Evolutionary conservation across 2,329 filamentous ascomycete species (phyloP), one percentile per base, ranked within the genome.

Genomic region (Fusarium oxysporum): DNA sequence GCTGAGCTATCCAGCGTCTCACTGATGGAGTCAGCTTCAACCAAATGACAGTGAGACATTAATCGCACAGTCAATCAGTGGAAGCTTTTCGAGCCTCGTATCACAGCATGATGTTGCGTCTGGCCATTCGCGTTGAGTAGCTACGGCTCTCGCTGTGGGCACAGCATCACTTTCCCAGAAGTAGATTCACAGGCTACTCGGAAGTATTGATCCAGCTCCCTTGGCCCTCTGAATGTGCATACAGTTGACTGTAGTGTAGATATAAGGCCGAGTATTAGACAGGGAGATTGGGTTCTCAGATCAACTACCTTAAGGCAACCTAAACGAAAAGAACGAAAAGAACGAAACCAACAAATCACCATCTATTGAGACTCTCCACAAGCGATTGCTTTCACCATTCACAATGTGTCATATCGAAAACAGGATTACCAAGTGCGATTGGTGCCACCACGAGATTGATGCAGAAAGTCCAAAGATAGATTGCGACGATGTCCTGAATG

Each of bases 221-320:
- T 11, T 33, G 4, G 0, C 6, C 16, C 8, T 33, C 5, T 19
- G n/a, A 33, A 8, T 19, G 0, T 5, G 1, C 2, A 33, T 19
- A 0, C 47, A 5, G 1, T 7, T 6, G 14, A 23, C 3, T 19
- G 1, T 1, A 23, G 6, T 50, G 8, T 4, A 33, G 30, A 33
- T 50, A 47, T 30, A 28, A 30, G 13, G 2, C 1, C 19, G n/a
- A 50, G 30, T 0, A 9, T 33, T 3, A 0, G 21, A 23, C 14
- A 7, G 0, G 10, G 5, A 3, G 2, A 19, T 33, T 3, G 8
- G n/a, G 5, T 0, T 7, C 8, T 23, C 5, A 23, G 10, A n/a
- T n/a, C 38, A 40, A 40, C 38, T 14, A 21, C 4, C 19, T 21
- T 21, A 40, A 25, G 4, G 25, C 37, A 11, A 21, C 9, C 19